Conservation (phyloP, 495 filamentous ascomycete genomes). For the Durotheca rogersii region DNA sequence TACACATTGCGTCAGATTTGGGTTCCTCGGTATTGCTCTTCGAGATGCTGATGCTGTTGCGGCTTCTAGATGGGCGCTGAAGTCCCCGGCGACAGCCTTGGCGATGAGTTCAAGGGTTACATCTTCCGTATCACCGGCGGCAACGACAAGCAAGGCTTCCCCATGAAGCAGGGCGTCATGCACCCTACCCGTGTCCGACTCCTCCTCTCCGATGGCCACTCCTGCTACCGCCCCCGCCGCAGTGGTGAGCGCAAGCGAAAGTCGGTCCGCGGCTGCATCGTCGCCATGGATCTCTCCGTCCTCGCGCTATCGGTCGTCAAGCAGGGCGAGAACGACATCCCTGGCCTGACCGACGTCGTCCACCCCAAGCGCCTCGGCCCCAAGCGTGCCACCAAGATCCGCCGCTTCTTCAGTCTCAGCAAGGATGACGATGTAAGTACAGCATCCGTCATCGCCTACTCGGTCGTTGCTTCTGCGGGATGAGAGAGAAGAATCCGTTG, state of each 20-base stretch:
- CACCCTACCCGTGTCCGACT: conserved; percentile 97
- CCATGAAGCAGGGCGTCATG: conserved; percentile 99
- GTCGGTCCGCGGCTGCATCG: conserved; percentile 96
- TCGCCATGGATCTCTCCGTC: conserved; percentile 89
- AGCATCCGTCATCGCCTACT: conserved; percentile 60
- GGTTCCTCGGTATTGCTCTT: background rate
- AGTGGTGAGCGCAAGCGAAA: conserved; percentile 99
- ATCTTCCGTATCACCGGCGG: conserved; percentile 97
- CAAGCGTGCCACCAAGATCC: conserved; percentile 99
- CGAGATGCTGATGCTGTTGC: conserved; percentile 32
- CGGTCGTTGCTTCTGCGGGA: conserved; percentile 45
- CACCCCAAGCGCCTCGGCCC: conserved; percentile 97
- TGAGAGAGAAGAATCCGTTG: conserved; percentile 45
- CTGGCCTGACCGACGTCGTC: conserved; percentile 93
- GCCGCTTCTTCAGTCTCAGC: conserved; percentile 95
- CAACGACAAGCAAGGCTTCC: conserved; percentile 99
- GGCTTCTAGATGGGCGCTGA: conserved; percentile 83
- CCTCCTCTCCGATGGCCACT: conserved; percentile 87
- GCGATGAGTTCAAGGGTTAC: conserved; percentile 99
- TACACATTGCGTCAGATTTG: no score
- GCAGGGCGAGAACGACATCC: conserved; percentile 91
- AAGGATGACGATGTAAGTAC: conserved; percentile 99
- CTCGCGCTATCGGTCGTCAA: conserved; percentile 92
- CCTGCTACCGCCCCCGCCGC: conserved; percentile 96
- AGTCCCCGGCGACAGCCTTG: conserved; percentile 89